Conservation (phyloP, 805 yeast genomes). For the Candida glaebosa region DNA sequence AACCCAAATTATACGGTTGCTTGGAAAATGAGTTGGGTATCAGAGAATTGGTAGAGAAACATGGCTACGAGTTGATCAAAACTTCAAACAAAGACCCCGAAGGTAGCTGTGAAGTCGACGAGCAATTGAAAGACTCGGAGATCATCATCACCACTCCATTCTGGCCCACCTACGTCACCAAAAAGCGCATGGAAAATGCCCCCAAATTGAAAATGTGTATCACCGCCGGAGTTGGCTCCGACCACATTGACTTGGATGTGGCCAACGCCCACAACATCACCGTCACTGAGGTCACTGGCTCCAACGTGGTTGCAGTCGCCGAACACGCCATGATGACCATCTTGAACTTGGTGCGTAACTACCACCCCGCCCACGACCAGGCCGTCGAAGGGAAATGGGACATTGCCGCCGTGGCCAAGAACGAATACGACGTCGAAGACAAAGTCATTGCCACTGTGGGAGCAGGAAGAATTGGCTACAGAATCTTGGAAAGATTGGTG, state of each 20-base stretch:
- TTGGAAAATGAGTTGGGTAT: slow-evolving; percentile 76
- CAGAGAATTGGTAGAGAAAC: slow-evolving; percentile 55
- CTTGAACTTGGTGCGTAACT: slow-evolving; percentile 67
- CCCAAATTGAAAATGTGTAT: slow-evolving; percentile 65
- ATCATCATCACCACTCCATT: slow-evolving; percentile 79
- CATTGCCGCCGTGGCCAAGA: slow-evolving; percentile 72
- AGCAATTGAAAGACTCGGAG: slow-evolving; percentile 67
- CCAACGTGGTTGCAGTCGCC: slow-evolving; percentile 76
- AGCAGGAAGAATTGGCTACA: slow-evolving; percentile 77
- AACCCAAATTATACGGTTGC: slow-evolving; percentile 61
- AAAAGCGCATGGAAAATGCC: slow-evolving; percentile 64
- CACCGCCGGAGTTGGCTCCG: slow-evolving; percentile 86
- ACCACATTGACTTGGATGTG: slow-evolving; percentile 71
- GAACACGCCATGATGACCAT: slow-evolving; percentile 79
- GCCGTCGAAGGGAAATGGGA: slow-evolving; percentile 65
- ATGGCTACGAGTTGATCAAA: slow-evolving; percentile 65
- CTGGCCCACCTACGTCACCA: slow-evolving; percentile 74
- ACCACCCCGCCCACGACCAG: slow-evolving; percentile 74
- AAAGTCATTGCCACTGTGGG: slow-evolving; percentile 80
- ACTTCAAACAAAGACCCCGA: slow-evolving; percentile 69
- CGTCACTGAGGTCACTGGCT: slow-evolving; percentile 79
- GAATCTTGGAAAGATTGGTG: slow-evolving; percentile 66
- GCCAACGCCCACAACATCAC: slow-evolving; percentile 61
- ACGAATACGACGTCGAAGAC: slow-evolving; percentile 70
- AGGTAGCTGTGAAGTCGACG: slow-evolving; percentile 53